A percentile compares a stretch with the other conserved stretches of the same genome.
Evolutionary conservation across 257 asterid genomes (phyloP).

Genomic region (Phtheirospermum japonicum): DNA sequence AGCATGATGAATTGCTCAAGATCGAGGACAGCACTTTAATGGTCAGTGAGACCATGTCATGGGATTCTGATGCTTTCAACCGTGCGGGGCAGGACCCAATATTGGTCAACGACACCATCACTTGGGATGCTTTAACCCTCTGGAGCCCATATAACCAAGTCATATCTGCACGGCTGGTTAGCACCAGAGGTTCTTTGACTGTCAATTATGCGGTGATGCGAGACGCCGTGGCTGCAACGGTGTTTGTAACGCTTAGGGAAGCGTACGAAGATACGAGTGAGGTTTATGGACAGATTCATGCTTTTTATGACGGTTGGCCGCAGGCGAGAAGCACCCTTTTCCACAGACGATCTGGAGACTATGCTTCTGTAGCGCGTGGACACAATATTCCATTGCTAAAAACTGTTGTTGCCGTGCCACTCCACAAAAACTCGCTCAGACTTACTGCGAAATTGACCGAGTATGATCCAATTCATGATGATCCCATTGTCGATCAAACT

Average conservation of each 20-base stretch:
- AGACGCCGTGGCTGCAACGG: background rate
- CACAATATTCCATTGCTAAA: background rate
- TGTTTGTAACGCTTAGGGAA: background rate
- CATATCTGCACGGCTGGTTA: background rate
- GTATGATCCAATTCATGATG: background rate
- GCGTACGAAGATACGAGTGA: background rate
- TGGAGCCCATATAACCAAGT: background rate
- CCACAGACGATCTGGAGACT: background rate
- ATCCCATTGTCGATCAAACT: background rate
- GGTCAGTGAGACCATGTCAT: background rate
- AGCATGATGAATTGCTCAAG: too few species aligned
- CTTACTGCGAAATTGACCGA: background rate
- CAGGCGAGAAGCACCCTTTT: background rate
- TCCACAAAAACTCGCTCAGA: background rate
- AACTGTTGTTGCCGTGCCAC: background rate
- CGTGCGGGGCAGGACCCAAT: too few species aligned
- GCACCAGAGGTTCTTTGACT: background rate
- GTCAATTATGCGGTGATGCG: background rate
- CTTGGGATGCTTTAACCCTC: background rate
- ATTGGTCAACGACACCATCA: background rate
- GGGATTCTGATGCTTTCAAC: too few species aligned
- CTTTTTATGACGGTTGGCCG: background rate
- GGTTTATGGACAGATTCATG: background rate
- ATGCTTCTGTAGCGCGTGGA: background rate
- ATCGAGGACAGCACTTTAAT: too few species aligned